phyloP scores from a whole-genome alignment of 306 rosid species.

The Hippophae gyantsensis region DNA sequence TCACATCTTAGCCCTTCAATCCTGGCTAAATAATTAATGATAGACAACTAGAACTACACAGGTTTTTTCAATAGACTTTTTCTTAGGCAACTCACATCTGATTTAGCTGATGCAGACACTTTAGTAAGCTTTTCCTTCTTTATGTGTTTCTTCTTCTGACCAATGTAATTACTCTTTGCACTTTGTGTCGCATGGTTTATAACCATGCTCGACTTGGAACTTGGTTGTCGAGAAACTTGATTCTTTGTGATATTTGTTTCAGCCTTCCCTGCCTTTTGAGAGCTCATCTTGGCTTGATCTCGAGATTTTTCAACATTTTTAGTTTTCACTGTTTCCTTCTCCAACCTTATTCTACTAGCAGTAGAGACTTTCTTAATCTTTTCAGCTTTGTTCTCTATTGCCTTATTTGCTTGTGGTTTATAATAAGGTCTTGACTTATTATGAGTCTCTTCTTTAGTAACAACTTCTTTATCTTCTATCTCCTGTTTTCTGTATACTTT shows the following conservation, averaged over 20 bases:
- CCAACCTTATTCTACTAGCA: conserved; percentile 26
- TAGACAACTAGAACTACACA: neutral
- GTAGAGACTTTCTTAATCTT: conserved; percentile 24
- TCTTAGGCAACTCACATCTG: conserved; percentile 32
- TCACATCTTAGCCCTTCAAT: no score
- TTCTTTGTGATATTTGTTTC: conserved; percentile 30
- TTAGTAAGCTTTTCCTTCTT: conserved; percentile 39
- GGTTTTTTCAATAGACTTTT: neutral
- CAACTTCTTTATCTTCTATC: conserved; percentile 19
- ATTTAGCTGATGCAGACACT: conserved; percentile 30
- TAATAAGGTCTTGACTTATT: conserved; percentile 38
- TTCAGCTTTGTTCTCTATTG: conserved; percentile 28
- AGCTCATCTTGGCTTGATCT: conserved; percentile 37
- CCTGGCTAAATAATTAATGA: no score
- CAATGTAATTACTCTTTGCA: conserved; percentile 14
- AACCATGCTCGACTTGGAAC: conserved; percentile 20
- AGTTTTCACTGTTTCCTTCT: conserved; percentile 34
- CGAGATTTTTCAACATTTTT: conserved; percentile 36
- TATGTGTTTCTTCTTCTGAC: conserved; percentile 32
- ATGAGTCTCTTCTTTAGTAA: conserved; percentile 25
- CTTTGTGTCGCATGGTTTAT: conserved; percentile 22
- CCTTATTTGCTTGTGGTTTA: conserved; percentile 33
- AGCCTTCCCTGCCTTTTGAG: conserved; percentile 38
- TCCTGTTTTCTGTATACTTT: conserved; percentile 27
- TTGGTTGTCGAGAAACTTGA: conserved; percentile 25